These are phyloP conservation scores for Aspergillus brunneoviolaceus DNA, from an alignment of 2,329 filamentous ascomycete species.

Conservation along the genomic window DNA sequence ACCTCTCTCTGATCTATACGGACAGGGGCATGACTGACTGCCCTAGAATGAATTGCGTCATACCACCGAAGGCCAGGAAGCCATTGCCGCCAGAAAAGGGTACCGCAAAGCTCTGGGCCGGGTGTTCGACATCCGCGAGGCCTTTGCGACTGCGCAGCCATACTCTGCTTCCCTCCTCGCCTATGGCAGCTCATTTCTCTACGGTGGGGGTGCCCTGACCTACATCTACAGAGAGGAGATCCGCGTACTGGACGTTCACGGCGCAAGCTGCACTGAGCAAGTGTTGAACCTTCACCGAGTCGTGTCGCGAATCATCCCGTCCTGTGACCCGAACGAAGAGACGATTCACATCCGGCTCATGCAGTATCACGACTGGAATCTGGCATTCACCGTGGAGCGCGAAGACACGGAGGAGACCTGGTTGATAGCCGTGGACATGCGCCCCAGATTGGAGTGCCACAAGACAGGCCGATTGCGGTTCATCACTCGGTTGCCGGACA, in stretches of 20 bases:
- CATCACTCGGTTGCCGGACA: conserved; percentile 45
- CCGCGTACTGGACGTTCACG: conserved; percentile 60
- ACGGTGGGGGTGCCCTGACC: conserved; percentile 63
- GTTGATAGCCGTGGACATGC: conserved; percentile 55
- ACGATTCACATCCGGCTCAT: conserved; percentile 55
- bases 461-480: conserved; percentile 43
- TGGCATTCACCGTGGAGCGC: conserved; percentile 58
- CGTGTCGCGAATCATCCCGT: conserved; percentile 34
- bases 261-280: conserved; percentile 51
- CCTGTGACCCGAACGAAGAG: conserved; percentile 35
- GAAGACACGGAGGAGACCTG: conserved; percentile 45
- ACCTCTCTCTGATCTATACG: conserved; percentile 11
- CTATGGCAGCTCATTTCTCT: conserved; percentile 61
- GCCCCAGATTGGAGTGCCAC: conserved; percentile 14
- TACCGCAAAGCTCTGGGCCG: conserved; percentile 59
- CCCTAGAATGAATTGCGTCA: conserved; percentile 43
- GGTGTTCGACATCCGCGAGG: conserved; percentile 60
- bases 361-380: conserved; percentile 57
- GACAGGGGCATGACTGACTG: conserved; percentile 14
- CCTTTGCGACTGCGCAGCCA: conserved; percentile 61
- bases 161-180: conserved; percentile 62
- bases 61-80: conserved; percentile 48
- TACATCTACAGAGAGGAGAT: conserved; percentile 58
- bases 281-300: conserved; percentile 55
- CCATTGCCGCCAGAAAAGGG: conserved; percentile 34